Evolutionary conservation across 2,329 filamentous ascomycete genomes (phyloP).

Genomic region (Pyrenochaeta sp.): DNA sequence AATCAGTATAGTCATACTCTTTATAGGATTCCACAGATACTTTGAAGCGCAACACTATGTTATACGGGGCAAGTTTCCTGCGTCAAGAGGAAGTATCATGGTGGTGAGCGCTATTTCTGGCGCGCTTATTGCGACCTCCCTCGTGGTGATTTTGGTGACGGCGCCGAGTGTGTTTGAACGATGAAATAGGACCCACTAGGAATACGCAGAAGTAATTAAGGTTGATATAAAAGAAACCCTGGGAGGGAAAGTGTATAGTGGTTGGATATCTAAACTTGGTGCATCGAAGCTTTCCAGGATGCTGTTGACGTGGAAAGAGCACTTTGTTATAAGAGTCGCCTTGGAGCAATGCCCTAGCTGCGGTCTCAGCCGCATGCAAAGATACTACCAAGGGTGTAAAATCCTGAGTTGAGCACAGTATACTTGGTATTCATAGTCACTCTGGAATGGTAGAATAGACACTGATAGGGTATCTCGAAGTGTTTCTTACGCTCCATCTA

Average conservation of each 20-base stretch:
- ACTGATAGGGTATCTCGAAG: slow-evolving; percentile 33
- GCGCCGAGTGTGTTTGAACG: slow-evolving; percentile 58
- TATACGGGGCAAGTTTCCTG: slow-evolving; percentile 80
- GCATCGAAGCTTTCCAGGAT: neutral
- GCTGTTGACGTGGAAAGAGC: neutral
- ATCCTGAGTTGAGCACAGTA: neutral
- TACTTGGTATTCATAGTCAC: neutral
- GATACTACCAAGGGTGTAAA: neutral
- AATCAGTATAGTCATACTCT: slow-evolving; percentile 77
- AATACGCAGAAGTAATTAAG: neutral
- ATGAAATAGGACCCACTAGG: slow-evolving; percentile 9
- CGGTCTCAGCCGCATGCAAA: neutral
- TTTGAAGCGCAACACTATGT: slow-evolving; percentile 82
- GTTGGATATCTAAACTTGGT: neutral
- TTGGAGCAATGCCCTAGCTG: neutral
- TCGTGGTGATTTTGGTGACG: slow-evolving; percentile 67
- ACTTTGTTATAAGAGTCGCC: neutral
- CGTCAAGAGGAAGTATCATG: slow-evolving; percentile 77
- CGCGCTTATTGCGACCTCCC: slow-evolving; percentile 65
- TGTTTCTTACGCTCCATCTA: slow-evolving; percentile 22
- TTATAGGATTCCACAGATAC: slow-evolving; percentile 81
- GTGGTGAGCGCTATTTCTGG: slow-evolving; percentile 72
- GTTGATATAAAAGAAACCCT: neutral
- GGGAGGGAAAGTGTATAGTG: neutral
- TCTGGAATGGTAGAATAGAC: neutral